These are phyloP conservation scores for Sophora flavescens DNA, from an alignment of 306 rosid genomes.

Conservation along the genomic window DNA sequence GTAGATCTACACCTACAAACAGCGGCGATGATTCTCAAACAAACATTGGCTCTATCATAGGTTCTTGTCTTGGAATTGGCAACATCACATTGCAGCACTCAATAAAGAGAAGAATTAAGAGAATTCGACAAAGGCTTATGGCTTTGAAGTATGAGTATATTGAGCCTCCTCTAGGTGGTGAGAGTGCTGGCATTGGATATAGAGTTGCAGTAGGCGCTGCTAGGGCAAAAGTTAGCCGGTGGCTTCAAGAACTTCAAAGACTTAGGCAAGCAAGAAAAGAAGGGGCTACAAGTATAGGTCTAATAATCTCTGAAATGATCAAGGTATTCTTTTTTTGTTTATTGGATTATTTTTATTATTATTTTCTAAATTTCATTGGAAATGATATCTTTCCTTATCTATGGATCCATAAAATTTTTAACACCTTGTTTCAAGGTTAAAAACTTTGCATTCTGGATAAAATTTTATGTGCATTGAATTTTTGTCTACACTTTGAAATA, in stretches of 20 bases:
- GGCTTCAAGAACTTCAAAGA: slow-evolving; percentile 99
- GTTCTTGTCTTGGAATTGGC: slow-evolving; percentile 70
- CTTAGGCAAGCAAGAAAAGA: slow-evolving; percentile 99
- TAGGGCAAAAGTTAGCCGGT: slow-evolving; percentile 89
- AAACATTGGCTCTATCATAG: slow-evolving; percentile 55
- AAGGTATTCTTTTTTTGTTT: slow-evolving; percentile 64
- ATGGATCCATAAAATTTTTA: not conserved
- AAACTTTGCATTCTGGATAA: slow-evolving; percentile 14
- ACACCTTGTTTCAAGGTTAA: slow-evolving; percentile 14
- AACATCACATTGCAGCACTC: slow-evolving; percentile 71
- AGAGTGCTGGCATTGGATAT: slow-evolving; percentile 91
- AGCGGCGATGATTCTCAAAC: slow-evolving; percentile 73
- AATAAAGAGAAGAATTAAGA: slow-evolving; percentile 92
- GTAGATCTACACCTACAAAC: slow-evolving; percentile 68
- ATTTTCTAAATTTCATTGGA: not conserved
- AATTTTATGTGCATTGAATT: slow-evolving; percentile 13
- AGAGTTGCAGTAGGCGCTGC: slow-evolving; percentile 90
- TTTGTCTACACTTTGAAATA: slow-evolving; percentile 30
- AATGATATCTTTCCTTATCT: slow-evolving; percentile 27
- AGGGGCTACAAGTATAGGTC: slow-evolving; percentile 93
- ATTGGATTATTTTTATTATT: not conserved
- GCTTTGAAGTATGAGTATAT: slow-evolving; percentile 89
- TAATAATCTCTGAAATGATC: slow-evolving; percentile 89
- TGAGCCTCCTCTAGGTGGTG: slow-evolving; percentile 81
- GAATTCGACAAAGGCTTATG: slow-evolving; percentile 94